Percentiles rank a stretch among this genome's conserved stretches.
Conservation (phyloP, 192 early-diverging fungal genomes). For the Coemansia sp. region DNA sequence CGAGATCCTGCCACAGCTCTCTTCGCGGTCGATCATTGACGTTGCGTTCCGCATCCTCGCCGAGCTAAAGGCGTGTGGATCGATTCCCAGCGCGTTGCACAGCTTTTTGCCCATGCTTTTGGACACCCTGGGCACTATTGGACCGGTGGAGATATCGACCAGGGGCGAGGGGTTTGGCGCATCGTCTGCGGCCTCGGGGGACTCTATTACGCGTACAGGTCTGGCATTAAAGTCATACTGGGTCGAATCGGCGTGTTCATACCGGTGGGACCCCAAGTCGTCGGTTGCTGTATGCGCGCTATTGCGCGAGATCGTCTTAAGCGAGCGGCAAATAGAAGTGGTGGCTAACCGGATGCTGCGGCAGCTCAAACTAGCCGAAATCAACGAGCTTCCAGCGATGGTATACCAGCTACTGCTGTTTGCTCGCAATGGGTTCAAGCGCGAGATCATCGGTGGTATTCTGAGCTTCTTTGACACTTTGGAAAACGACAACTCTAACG, state of each 20-base stretch:
- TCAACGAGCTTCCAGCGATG: constrained; percentile 61
- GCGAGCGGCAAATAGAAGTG: constrained; percentile 8
- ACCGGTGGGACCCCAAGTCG: constrained; percentile 33
- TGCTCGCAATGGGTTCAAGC: constrained; percentile 62
- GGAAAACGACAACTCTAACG: constrained; percentile 19
- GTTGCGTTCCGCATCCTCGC: constrained; percentile 40
- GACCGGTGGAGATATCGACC: constrained; percentile 31
- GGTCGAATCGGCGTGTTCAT: constrained; percentile 44
- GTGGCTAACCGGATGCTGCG: constrained; percentile 36
- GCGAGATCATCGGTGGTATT: constrained; percentile 56
- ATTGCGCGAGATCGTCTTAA: constrained; percentile 30
- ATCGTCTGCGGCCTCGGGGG: neutral
- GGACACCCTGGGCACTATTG: constrained; percentile 42
- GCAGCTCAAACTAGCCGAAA: constrained; percentile 22
- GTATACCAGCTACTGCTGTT: constrained; percentile 69
- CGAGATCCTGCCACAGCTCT: constrained; percentile 29
- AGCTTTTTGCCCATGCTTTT: constrained; percentile 36
- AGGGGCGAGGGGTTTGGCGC: constrained; percentile 1
- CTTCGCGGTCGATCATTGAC: constrained; percentile 31
- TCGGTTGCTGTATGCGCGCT: constrained; percentile 32
- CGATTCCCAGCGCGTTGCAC: constrained; percentile 14
- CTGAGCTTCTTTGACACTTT: constrained; percentile 61
- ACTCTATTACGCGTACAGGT: constrained; percentile 27
- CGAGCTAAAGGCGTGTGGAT: constrained; percentile 37
- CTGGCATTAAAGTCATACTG: constrained; percentile 39